Evolutionary conservation across 2,329 filamentous ascomycete species (phyloP), one percentile per base, ranked within the genome.

Genomic region (Clarireedia homoeocarpa): DNA sequence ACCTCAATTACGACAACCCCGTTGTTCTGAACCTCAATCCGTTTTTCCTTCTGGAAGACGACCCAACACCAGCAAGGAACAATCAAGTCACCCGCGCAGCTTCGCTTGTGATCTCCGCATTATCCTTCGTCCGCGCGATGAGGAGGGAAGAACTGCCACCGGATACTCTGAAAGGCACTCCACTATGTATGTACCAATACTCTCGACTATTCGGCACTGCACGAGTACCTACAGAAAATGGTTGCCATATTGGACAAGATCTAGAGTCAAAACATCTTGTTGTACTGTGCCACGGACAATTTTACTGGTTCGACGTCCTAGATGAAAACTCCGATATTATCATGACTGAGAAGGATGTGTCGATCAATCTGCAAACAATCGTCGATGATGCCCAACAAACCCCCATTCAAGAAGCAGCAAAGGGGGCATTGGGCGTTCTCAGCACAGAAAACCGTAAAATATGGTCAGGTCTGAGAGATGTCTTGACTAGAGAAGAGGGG

Each of bases 281-380:
- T 9, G 90, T 97, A 45, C 80, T 97, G 73, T 95, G 90, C 68
- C 89, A 92, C 62, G 94, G 94, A 1, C 94, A 99, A 64, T 91
- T 97, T 67, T 99, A 99, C 73, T 97, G 92, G 92, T 99, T 99
- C 66, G 94, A 99, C 71, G 91, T 96, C 2, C 77, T 99, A 17
- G 94, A 99, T 65, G 86, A 92, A 63, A 95, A 96, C 71, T 88
- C 88, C 6, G 94, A 99, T 70, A 75, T 95, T 55, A 96, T 99
- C 72, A 97, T 97, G 92, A 91, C 86, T 0, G 94, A 97, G 71
- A 92, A 89, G 70, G 94, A 99, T 66, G 81, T 99, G 53, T 85
- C 88, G 6, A 78, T 96, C 68, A 97, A 99, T 67, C 76, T 99
- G 17, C 88, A 95, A 67, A 92, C 90, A 14, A 94, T 97, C 65